phyloP scores from a whole-genome alignment of 2,329 filamentous ascomycete genomes.

The Sordariomycetes sp. region DNA sequence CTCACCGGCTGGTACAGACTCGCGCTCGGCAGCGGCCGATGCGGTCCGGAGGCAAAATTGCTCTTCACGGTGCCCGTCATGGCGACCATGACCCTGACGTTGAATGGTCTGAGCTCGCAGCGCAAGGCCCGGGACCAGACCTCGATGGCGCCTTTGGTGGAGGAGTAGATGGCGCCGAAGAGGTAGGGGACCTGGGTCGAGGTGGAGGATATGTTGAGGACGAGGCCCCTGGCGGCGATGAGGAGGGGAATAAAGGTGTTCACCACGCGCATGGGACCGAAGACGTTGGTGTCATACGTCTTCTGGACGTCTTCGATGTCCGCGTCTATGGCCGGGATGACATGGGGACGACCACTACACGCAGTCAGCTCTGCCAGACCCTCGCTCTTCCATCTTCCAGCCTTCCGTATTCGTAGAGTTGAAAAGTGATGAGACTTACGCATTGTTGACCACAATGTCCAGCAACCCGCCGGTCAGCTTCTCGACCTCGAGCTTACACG shows the following conservation, averaged over 20 bases:
- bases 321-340: conserved; percentile 41
- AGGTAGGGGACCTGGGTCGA: conserved; percentile 41
- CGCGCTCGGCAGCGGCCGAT: conserved; percentile 29
- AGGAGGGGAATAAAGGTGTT: conserved; percentile 40
- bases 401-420: not conserved
- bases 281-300: conserved; percentile 49
- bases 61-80: conserved; percentile 44
- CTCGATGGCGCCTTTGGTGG: conserved; percentile 45
- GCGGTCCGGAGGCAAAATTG: conserved; percentile 33
- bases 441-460: conserved; percentile 34
- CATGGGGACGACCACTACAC: conserved; percentile 39
- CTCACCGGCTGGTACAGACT: conserved; percentile 38
- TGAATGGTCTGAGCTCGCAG: conserved; percentile 42
- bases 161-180: conserved; percentile 44
- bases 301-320: conserved; percentile 40
- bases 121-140: conserved; percentile 44
- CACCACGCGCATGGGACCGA: conserved; percentile 47
- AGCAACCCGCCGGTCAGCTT: conserved; percentile 24
- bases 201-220: conserved; percentile 46
- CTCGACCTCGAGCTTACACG: conserved; percentile 19
- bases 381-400: not conserved
- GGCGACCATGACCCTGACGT: conserved; percentile 47
- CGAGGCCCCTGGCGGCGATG: conserved; percentile 38
- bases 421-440: conserved; percentile 6
- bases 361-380: no score